Evolutionary conservation across 352 stramenopile species (phyloP).

Genomic region (Elongisporangium anandrum): DNA sequence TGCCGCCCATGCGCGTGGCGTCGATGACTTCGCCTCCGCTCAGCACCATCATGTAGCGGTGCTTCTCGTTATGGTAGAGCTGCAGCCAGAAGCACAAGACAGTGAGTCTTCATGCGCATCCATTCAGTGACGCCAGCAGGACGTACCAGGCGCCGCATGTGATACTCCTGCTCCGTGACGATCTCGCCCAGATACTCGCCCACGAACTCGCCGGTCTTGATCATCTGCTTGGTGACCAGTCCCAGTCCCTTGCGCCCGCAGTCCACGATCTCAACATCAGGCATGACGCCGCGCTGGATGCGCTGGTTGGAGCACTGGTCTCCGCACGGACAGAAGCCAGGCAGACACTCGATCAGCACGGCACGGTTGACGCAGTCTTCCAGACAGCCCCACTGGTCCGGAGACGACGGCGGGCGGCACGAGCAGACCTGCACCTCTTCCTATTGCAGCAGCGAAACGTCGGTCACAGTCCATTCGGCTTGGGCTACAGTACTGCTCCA

Average conservation of each 20-base stretch:
- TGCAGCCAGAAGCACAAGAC: constrained; percentile 10
- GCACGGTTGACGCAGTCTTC: constrained; percentile 77
- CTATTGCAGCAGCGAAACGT: constrained; percentile 13
- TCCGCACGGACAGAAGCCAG: constrained; percentile 52
- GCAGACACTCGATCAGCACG: constrained; percentile 69
- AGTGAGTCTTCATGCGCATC: background rate
- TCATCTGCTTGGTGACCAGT: constrained; percentile 37
- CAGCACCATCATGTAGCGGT: constrained; percentile 83
- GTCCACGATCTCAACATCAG: constrained; percentile 38
- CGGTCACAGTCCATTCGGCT: background rate
- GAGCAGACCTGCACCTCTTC: constrained; percentile 67
- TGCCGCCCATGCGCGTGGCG: constrained; percentile 85
- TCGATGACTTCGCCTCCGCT: constrained; percentile 86
- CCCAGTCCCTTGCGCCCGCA: constrained; percentile 65
- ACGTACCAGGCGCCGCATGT: constrained; percentile 66
- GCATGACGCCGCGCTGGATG: constrained; percentile 65
- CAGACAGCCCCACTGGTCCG: constrained; percentile 45
- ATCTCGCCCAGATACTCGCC: constrained; percentile 85
- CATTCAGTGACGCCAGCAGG: background rate
- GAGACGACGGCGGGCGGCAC: constrained; percentile 29
- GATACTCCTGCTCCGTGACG: constrained; percentile 80
- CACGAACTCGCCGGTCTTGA: constrained; percentile 61
- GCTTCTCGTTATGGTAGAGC: constrained; percentile 83
- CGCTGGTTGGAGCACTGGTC: constrained; percentile 71
- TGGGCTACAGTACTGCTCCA: background rate